Percentiles rank a stretch among this genome's conserved stretches.
Evolutionary conservation across 192 early-diverging fungal species (phyloP).

Genomic region (Entrophospora sp.): DNA sequence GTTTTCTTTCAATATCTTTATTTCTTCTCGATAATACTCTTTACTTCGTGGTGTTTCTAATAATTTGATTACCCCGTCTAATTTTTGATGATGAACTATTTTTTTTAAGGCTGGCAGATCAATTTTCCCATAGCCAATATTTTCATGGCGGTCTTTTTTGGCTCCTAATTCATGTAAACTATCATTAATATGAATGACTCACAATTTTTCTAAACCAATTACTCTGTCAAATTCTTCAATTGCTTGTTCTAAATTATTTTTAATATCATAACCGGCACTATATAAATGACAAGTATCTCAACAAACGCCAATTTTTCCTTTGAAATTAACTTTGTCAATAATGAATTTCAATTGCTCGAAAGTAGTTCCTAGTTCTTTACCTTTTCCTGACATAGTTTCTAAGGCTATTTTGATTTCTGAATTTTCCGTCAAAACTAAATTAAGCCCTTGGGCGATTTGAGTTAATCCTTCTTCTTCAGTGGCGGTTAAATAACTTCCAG

Average conservation of each 20-base stretch:
- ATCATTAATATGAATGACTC: constrained; percentile 11
- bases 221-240: constrained; percentile 11
- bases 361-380: background rate
- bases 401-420: background rate
- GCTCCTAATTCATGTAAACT: background rate
- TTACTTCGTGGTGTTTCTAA: background rate
- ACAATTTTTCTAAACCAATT: constrained; percentile 13
- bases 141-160: background rate
- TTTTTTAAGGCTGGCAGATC: background rate
- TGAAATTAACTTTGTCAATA: background rate
- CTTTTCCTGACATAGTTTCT: constrained; percentile 1
- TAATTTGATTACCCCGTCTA: constrained; percentile 2
- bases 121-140: constrained; percentile 5
- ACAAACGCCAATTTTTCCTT: background rate
- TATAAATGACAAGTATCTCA: constrained; percentile 17
- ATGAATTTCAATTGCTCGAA: constrained; percentile 8
- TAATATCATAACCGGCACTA: constrained; percentile 11
- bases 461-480: too few relatives aligned
- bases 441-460: too few relatives aligned
- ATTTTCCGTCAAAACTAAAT: too few relatives aligned
- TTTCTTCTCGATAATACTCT: too few relatives aligned
- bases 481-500: too few relatives aligned
- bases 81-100: constrained; percentile 3
- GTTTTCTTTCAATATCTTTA: too few relatives aligned
- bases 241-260: constrained; percentile 6